Base-by-base conservation (phyloP, 805 yeast species). In the Ogataea dorogensis region DNA sequence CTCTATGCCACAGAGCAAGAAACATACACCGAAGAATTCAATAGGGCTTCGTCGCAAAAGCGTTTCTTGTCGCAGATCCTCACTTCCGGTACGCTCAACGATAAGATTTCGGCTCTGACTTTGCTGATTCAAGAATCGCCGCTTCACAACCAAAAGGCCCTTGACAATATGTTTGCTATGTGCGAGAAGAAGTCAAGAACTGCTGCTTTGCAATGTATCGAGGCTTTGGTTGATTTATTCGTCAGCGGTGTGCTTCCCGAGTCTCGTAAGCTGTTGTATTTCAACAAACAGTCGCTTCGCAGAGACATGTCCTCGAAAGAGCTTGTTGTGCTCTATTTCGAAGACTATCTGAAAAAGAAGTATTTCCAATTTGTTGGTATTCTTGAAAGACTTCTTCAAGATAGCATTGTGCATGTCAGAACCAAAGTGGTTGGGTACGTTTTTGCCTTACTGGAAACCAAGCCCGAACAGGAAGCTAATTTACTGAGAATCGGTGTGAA, bases 381-480 rank as follows among this genome's bases (percentile, higher is more conserved):
- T 2, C 69, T 93, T 46, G 98, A 93, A 63, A 71, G 67, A 38
- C 67, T 91, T 37, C 73, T 86, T n/a, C 95, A 86, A 54, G 98
- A 93, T 59, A 84, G 96, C 10, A 88, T 93, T 49, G 77, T 81
- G 41, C 91, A 85, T 55, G 95, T 91, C 28, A 79, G 95, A 59
- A 72, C 81, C 69, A 85, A 78, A 44, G 78, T 83, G 18, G 75
- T 88, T 21, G 67, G 76, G 25, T 88, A 86, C 54, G 73, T 89
- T 20, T 85, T 88, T 49, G 95, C 85, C 39, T 68, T 93, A 28
- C 66, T 93, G 42, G 79, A 79, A 46, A 70, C 82, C 5, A 91
- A 89, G 60, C 98, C 98, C 4, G 98, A 93, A 65, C 98, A 93
- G 68, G 98, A 93, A 61, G 94, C 81, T 34, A 93, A 93, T 59